Evolutionary conservation across 176 grass and related monocot genomes (phyloP).

Genomic region (Thinopyrum elongatum): DNA sequence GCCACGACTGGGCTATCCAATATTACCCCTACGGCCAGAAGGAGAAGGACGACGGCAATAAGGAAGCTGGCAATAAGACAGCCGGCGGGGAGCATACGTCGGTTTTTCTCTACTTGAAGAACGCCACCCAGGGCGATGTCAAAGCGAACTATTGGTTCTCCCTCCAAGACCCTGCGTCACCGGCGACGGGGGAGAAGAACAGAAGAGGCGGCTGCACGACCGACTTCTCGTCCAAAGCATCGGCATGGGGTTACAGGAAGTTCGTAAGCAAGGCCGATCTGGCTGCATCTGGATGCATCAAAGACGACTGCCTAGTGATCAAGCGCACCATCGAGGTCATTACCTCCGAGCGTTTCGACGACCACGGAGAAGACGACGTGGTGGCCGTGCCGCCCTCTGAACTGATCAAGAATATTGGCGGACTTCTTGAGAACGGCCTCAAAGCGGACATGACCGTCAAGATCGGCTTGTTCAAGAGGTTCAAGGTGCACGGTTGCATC

Average conservation of each 20-base stretch:
- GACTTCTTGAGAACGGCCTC: not conserved
- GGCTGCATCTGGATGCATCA: not conserved
- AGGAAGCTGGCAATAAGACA: not conserved
- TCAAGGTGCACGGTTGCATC: not conserved
- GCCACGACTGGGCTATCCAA: not conserved
- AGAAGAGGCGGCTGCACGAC: not conserved
- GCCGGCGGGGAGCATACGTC: not conserved
- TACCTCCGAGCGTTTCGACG: too few species aligned
- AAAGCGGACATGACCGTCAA: not conserved
- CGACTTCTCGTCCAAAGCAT: not conserved
- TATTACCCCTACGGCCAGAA: not conserved
- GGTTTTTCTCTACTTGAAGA: not conserved
- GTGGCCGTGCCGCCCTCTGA: not conserved
- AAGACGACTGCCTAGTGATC: not conserved
- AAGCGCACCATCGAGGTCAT: not conserved
- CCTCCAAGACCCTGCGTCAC: not conserved
- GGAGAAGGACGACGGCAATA: not conserved
- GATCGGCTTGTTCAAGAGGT: not conserved
- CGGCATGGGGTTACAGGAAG: not conserved
- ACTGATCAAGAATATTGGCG: not conserved
- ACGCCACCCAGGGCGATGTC: not conserved
- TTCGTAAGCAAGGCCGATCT: not conserved
- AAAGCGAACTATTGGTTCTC: not conserved
- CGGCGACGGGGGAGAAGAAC: not conserved
- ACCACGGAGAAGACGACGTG: too few species aligned